A percentile compares a stretch with the other conserved stretches of the same genome.
Evolutionary conservation across 306 rosid genomes (phyloP).

Genomic region (Carpinus fangiana): DNA sequence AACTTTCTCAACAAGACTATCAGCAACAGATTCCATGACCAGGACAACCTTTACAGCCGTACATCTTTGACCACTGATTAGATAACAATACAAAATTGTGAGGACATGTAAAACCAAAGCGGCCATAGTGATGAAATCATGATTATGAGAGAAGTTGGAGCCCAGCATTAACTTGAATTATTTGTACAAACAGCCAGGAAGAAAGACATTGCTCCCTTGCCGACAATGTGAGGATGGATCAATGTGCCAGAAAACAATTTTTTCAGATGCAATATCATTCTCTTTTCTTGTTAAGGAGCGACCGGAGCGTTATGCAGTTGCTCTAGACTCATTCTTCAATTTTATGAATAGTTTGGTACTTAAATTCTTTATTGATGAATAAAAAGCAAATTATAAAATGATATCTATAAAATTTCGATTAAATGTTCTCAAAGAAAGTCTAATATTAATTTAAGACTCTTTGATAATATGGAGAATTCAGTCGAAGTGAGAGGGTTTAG

Average conservation of each 20-base stretch:
- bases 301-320: neutral
- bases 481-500: neutral
- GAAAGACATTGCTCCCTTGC: neutral
- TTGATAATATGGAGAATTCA: neutral
- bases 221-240: neutral
- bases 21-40: slow-evolving; percentile 90
- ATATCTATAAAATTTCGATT: neutral
- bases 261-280: neutral
- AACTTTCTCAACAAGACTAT: slow-evolving; percentile 83
- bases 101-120: slow-evolving; percentile 6
- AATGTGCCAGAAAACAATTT: neutral
- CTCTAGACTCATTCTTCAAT: neutral
- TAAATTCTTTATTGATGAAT: neutral
- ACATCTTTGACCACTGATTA: slow-evolving; percentile 94
- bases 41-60: slow-evolving; percentile 93
- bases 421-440: neutral
- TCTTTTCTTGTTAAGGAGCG: neutral
- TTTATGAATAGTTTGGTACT: neutral
- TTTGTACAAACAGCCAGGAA: neutral
- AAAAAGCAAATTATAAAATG: neutral
- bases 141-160: neutral
- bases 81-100: neutral
- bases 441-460: neutral
- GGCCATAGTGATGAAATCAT: slow-evolving; percentile 3
- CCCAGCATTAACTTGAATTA: neutral